These are phyloP conservation scores for Macadamia tetraphylla DNA, from an alignment of 164 flowering plant species.

Conservation along the genomic window DNA sequence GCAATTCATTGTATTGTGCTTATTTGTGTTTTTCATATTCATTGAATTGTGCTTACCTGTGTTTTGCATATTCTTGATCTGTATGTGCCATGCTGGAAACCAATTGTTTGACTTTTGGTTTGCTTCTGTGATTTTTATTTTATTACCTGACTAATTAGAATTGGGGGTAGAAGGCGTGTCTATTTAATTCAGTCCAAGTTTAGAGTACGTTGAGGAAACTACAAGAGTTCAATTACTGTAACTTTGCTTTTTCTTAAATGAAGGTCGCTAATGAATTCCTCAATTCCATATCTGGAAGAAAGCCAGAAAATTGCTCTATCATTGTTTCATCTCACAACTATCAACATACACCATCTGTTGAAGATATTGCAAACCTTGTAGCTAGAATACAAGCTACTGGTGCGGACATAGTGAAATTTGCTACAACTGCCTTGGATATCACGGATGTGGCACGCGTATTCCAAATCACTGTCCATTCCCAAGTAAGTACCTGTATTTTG, in stretches of 20 bases:
- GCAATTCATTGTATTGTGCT: too few relatives aligned
- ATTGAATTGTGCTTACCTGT: too few relatives aligned
- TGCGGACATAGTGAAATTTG: slow-evolving; percentile 96
- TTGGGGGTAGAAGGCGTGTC: too few relatives aligned
- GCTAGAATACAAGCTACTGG: slow-evolving; percentile 81
- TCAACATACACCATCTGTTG: slow-evolving; percentile 72
- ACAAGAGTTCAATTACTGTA: too few relatives aligned
- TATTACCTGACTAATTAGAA: too few relatives aligned
- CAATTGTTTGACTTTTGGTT: too few relatives aligned
- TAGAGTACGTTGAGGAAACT: too few relatives aligned
- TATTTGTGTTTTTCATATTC: too few relatives aligned
- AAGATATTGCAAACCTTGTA: slow-evolving; percentile 79
- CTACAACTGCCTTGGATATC: slow-evolving; percentile 77
- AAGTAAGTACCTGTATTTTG: slow-evolving; percentile 49
- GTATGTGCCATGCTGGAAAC: too few relatives aligned
- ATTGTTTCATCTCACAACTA: slow-evolving; percentile 94
- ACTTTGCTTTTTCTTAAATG: slow-evolving; percentile 5
- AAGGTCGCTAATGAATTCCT: slow-evolving; percentile 79
- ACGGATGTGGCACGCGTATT: slow-evolving; percentile 84
- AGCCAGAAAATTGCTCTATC: slow-evolving; percentile 56
- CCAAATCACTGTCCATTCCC: slow-evolving; percentile 72
- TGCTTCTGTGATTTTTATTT: too few relatives aligned
- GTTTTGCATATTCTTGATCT: too few relatives aligned
- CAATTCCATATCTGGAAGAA: slow-evolving; percentile 50
- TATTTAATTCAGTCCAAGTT: too few relatives aligned